Evolutionary conservation across 805 yeast genomes (phyloP).

Genomic region (Monosporozyma unispora): DNA sequence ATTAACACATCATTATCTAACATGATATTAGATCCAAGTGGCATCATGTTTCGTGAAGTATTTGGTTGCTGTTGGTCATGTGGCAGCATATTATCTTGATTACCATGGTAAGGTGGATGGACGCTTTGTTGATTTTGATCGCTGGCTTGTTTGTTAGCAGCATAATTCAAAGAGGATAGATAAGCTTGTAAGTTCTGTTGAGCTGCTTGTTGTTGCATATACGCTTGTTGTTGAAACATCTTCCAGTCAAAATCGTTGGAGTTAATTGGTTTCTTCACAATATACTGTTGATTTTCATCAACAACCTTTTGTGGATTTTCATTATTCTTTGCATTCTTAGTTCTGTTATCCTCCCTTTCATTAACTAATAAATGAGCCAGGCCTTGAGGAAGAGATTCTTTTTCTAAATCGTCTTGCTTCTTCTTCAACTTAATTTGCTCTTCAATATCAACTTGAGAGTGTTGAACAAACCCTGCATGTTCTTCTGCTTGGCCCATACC

Average conservation of each 20-base stretch:
- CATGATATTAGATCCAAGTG: neutral
- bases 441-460: conserved; percentile 29
- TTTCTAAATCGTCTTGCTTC: conserved; percentile 41
- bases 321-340: neutral
- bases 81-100: neutral
- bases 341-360: conserved; percentile 7
- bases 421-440: conserved; percentile 43
- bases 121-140: neutral
- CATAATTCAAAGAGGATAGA: conserved; percentile 17
- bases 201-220: conserved; percentile 28
- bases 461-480: conserved; percentile 30
- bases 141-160: neutral
- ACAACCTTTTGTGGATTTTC: neutral
- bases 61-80: neutral
- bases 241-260: conserved; percentile 30
- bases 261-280: conserved; percentile 28
- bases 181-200: conserved; percentile 30
- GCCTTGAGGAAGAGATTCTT: conserved; percentile 46
- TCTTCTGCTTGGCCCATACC: conserved; percentile 20
- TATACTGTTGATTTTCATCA: conserved; percentile 8
- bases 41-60: neutral
- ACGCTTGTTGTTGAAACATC: conserved; percentile 29
- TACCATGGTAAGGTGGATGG: neutral
- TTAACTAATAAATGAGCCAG: conserved; percentile 40
- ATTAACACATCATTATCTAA: conserved; percentile 15